Percentiles rank a stretch among this genome's conserved stretches.
Evolutionary conservation across 2,329 filamentous ascomycete species (phyloP).

Genomic region (Aquanectria penicillioides): DNA sequence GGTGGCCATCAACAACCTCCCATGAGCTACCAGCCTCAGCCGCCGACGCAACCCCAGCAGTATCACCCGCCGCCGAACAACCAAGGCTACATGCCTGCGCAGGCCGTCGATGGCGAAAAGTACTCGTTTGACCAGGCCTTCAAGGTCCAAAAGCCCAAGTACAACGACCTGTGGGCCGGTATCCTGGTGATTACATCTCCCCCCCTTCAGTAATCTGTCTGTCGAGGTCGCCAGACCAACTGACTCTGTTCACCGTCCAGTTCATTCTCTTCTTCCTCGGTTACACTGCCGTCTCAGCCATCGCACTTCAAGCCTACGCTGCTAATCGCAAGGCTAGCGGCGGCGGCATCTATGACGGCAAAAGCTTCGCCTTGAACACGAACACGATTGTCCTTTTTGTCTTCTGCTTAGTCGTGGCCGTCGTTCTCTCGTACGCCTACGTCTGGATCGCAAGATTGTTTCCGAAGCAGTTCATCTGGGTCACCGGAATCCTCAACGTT

Average conservation of each 20-base stretch:
- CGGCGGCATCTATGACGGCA: constrained; percentile 77
- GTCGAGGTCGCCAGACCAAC: neutral
- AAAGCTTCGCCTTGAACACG: constrained; percentile 75
- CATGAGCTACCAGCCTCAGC: constrained; percentile 39
- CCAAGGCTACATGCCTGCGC: constrained; percentile 48
- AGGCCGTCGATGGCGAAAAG: constrained; percentile 56
- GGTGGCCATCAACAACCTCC: constrained; percentile 41
- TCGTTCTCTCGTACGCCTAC: constrained; percentile 81
- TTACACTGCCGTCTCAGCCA: constrained; percentile 79
- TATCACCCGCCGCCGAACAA: constrained; percentile 38
- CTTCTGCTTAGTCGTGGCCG: constrained; percentile 78
- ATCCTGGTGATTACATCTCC: constrained; percentile 67
- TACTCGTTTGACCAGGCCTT: constrained; percentile 82
- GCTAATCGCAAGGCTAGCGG: constrained; percentile 71
- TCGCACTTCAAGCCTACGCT: constrained; percentile 80
- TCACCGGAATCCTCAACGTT: constrained; percentile 90
- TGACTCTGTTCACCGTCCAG: constrained; percentile 47
- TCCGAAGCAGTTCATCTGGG: constrained; percentile 92
- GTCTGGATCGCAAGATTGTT: constrained; percentile 79
- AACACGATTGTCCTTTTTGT: constrained; percentile 89
- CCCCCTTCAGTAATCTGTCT: neutral
- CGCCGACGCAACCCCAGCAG: constrained; percentile 43
- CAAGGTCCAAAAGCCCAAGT: constrained; percentile 84
- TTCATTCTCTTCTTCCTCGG: constrained; percentile 77
- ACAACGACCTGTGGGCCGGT: constrained; percentile 90